phyloP scores from a whole-genome alignment of 140 eudicot species.

The Flaveria floridana region DNA sequence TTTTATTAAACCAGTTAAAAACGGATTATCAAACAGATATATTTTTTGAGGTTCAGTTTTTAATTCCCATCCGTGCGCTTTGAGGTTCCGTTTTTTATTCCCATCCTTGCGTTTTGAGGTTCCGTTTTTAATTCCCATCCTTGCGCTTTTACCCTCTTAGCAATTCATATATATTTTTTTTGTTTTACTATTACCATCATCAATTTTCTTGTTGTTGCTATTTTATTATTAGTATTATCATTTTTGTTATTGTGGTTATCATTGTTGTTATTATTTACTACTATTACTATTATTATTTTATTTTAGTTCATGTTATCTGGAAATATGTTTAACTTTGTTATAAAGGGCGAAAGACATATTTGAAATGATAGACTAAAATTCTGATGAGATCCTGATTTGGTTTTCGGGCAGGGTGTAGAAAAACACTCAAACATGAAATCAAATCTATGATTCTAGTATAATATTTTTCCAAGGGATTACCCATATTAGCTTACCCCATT shows the following conservation, averaged over 20 bases:
- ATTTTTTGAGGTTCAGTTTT: background rate
- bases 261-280: background rate
- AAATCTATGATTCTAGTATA: background rate
- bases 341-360: background rate
- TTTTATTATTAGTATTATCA: background rate
- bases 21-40: background rate
- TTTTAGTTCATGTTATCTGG: background rate
- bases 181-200: background rate
- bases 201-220: no score
- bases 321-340: background rate
- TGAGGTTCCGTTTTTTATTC: no score
- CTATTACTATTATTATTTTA: background rate
- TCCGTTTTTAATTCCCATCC: background rate
- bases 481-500: background rate
- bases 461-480: background rate
- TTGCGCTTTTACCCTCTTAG: background rate
- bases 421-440: background rate
- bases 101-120: slow-evolving; percentile 1
- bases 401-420: background rate
- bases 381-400: background rate
- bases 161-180: background rate
- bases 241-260: background rate
- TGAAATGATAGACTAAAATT: background rate
- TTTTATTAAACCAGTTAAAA: background rate
- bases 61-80: background rate